phyloP scores from a whole-genome alignment of 495 filamentous ascomycete species.

The Aspergillus nidulans region DNA sequence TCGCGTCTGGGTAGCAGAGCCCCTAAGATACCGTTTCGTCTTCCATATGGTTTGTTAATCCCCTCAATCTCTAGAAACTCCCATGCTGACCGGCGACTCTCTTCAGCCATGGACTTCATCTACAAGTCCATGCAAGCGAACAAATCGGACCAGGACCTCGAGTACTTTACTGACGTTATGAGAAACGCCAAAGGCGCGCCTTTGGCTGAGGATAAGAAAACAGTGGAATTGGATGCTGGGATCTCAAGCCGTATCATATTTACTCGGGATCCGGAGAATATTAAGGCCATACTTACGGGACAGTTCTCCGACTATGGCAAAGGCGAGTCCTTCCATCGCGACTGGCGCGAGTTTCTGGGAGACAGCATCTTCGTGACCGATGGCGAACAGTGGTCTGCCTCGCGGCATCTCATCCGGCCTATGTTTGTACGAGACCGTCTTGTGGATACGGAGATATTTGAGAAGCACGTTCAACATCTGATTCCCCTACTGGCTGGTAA shows the following conservation, averaged over 20 bases:
- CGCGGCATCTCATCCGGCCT: constrained; percentile 72
- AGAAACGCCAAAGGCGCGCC: constrained; percentile 26
- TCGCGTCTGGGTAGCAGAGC: constrained; percentile 34
- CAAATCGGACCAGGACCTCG: constrained; percentile 48
- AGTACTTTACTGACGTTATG: constrained; percentile 56
- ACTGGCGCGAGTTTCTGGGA: constrained; percentile 71
- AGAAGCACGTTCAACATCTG: constrained; percentile 66
- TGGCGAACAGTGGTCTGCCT: constrained; percentile 67
- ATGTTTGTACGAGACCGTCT: constrained; percentile 82
- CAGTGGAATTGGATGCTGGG: constrained; percentile 55
- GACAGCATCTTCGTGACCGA: constrained; percentile 79
- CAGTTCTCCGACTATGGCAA: constrained; percentile 68
- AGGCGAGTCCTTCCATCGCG: constrained; percentile 61
- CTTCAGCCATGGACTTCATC: constrained; percentile 60
- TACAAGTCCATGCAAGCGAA: constrained; percentile 46
- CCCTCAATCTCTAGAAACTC: not conserved
- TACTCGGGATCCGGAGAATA: constrained; percentile 61
- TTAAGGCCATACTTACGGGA: constrained; percentile 76
- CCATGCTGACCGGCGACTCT: constrained; percentile 12
- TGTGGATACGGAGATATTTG: constrained; percentile 74
- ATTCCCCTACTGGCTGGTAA: constrained; percentile 55
- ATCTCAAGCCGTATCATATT: constrained; percentile 54
- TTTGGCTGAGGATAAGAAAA: constrained; percentile 36
- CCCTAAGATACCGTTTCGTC: constrained; percentile 26
- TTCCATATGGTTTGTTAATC: constrained; percentile 31